Evolutionary conservation across 140 eudicot species (phyloP).

Genomic region (Flaveria floridana): DNA sequence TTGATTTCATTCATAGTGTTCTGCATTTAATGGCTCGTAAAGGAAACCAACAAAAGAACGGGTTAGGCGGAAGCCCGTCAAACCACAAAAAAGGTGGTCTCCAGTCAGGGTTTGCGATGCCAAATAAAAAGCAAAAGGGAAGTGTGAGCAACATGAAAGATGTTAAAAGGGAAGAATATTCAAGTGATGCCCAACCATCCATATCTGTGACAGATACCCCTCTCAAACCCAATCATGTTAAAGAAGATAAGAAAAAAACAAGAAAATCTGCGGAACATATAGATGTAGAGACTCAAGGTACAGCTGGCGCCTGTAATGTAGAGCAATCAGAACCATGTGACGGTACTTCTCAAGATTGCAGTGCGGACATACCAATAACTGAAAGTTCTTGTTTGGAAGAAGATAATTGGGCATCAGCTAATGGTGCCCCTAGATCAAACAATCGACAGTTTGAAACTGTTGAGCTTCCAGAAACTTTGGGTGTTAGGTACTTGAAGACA

Average conservation of each 20-base stretch:
- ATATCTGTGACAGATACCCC: conserved; percentile 31
- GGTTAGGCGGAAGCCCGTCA: conserved; percentile 47
- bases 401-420: conserved; percentile 34
- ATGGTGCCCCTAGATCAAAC: conserved; percentile 25
- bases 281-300: conserved; percentile 39
- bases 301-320: conserved; percentile 26
- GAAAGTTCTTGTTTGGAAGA: conserved; percentile 44
- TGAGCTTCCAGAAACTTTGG: conserved; percentile 40
- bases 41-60: conserved; percentile 75
- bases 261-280: conserved; percentile 42
- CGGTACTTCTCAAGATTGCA: conserved; percentile 42
- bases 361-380: conserved; percentile 32
- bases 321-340: conserved; percentile 35
- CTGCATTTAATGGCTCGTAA: conserved; percentile 62
- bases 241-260: conserved; percentile 54
- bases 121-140: conserved; percentile 41
- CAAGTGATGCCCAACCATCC: conserved; percentile 37
- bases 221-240: conserved; percentile 33
- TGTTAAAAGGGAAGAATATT: conserved; percentile 42
- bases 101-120: conserved; percentile 47
- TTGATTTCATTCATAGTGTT: conserved; percentile 25
- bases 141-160: conserved; percentile 34
- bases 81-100: conserved; percentile 54
- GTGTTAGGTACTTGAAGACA: conserved; percentile 43
- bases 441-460: conserved; percentile 36